Percentiles rank a stretch among this genome's conserved stretches.
These are phyloP conservation scores for Phylloboletellus chloephorus DNA, from an alignment of 1,284 basidiomycete genomes.

Conservation along the genomic window DNA sequence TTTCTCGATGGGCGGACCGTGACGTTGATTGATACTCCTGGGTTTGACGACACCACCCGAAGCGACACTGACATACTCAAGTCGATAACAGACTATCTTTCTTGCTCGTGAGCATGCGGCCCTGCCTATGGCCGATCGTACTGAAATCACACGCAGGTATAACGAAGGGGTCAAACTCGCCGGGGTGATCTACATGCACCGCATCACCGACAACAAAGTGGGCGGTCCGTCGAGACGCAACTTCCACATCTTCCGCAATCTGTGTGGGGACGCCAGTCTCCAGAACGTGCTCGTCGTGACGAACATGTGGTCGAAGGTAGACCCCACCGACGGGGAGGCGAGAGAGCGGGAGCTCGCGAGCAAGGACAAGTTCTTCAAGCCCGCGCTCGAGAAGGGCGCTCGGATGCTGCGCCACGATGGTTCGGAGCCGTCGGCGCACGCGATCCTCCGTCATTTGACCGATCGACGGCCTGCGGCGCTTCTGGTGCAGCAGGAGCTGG, in stretches of 20 bases:
- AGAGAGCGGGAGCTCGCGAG: conserved; percentile 32
- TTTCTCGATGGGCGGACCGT: conserved; percentile 23
- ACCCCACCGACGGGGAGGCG: conserved; percentile 27
- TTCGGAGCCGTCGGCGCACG: conserved; percentile 28
- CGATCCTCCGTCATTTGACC: conserved; percentile 30
- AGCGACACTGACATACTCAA: conserved; percentile 35
- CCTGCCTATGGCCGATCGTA: background rate
- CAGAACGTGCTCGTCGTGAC: conserved; percentile 44
- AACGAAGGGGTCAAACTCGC: conserved; percentile 34
- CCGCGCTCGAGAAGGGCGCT: conserved; percentile 38
- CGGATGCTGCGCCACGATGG: conserved; percentile 35
- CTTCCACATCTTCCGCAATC: conserved; percentile 43
- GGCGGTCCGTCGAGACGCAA: conserved; percentile 45
- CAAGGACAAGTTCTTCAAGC: conserved; percentile 38
- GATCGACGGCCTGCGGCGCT: conserved; percentile 28
- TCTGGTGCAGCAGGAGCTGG: conserved; percentile 38
- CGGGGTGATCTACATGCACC: conserved; percentile 51
- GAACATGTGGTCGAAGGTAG: conserved; percentile 44
- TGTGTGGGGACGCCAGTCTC: conserved; percentile 46
- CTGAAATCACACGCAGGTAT: conserved; percentile 28
- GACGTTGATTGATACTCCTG: conserved; percentile 35
- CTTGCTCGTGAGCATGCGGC: conserved; percentile 23
- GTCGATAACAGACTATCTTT: conserved; percentile 30
- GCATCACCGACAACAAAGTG: conserved; percentile 46
- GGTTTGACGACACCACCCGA: conserved; percentile 36